These are phyloP conservation scores for Rubia yunnanensis DNA, from an alignment of 257 asterid genomes.

Conservation along the genomic window DNA sequence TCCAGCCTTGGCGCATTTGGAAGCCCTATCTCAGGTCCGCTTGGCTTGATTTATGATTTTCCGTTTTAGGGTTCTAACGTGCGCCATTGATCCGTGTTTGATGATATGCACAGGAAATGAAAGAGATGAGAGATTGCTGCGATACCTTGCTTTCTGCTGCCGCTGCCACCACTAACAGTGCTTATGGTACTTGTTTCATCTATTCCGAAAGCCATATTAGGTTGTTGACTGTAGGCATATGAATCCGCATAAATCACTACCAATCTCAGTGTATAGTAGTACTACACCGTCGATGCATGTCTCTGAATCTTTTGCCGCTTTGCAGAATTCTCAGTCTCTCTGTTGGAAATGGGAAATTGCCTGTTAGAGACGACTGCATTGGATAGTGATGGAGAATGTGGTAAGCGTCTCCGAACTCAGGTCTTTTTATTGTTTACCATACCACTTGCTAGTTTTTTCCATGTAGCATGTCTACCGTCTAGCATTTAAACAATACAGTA, in stretches of 20 bases:
- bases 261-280: no score
- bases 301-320: conserved; percentile 8
- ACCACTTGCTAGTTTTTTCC: background rate
- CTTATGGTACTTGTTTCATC: conserved; percentile 48
- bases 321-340: conserved; percentile 91
- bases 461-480: background rate
- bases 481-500: no score
- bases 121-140: conserved; percentile 82
- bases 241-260: no score
- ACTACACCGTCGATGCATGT: no score
- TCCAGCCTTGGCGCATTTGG: conserved; percentile 21
- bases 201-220: background rate
- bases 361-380: conserved; percentile 71
- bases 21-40: conserved; percentile 31
- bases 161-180: conserved; percentile 90
- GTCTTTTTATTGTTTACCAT: background rate
- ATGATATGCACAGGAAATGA: conserved; percentile 60
- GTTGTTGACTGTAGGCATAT: background rate
- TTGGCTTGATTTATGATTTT: conserved; percentile 15
- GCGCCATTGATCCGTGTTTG: background rate
- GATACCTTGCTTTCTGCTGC: conserved; percentile 95
- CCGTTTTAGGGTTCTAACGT: conserved; percentile 13
- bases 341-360: conserved; percentile 89
- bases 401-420: conserved; percentile 28
- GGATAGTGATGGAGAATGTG: conserved; percentile 59